Percentiles rank a stretch among this genome's conserved stretches.
phyloP scores from a whole-genome alignment of 805 yeast genomes.

The Torulaspora maleeae region DNA sequence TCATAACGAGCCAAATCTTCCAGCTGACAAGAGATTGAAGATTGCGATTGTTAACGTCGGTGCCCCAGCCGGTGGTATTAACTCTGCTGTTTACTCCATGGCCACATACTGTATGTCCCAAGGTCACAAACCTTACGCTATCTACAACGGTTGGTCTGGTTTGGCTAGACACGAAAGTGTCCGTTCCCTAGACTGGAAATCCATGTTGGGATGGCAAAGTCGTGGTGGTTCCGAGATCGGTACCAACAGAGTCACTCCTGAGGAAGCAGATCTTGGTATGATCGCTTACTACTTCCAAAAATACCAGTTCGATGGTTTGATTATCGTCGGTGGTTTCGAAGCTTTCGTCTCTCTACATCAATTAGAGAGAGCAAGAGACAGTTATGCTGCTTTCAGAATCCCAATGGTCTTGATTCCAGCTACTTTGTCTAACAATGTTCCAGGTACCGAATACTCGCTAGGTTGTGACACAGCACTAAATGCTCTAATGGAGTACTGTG shows the following conservation, averaged over 20 bases:
- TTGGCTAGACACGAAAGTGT: conserved; percentile 59
- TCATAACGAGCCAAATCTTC: conserved; percentile 57
- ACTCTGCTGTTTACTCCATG: conserved; percentile 71
- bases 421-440: conserved; percentile 74
- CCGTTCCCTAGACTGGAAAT: conserved; percentile 58
- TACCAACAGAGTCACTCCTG: conserved; percentile 68
- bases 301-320: conserved; percentile 62
- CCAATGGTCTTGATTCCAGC: conserved; percentile 79
- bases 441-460: conserved; percentile 74
- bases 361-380: conserved; percentile 53
- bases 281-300: conserved; percentile 70
- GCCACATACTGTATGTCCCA: conserved; percentile 69
- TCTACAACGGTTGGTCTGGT: conserved; percentile 72
- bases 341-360: conserved; percentile 68
- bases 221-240: conserved; percentile 80
- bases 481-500: conserved; percentile 66
- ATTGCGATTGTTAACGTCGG: conserved; percentile 74
- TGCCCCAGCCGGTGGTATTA: conserved; percentile 76
- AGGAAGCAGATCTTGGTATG: conserved; percentile 60
- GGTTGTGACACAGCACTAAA: conserved; percentile 76
- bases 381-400: conserved; percentile 67
- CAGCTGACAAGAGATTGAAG: conserved; percentile 49
- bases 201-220: conserved; percentile 67
- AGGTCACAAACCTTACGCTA: conserved; percentile 69
- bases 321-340: conserved; percentile 79